A percentile compares a stretch with the other conserved stretches of the same genome.
Conservation (phyloP, 768 basidiomycete genomes). For the Rhizopogon roseolus region DNA sequence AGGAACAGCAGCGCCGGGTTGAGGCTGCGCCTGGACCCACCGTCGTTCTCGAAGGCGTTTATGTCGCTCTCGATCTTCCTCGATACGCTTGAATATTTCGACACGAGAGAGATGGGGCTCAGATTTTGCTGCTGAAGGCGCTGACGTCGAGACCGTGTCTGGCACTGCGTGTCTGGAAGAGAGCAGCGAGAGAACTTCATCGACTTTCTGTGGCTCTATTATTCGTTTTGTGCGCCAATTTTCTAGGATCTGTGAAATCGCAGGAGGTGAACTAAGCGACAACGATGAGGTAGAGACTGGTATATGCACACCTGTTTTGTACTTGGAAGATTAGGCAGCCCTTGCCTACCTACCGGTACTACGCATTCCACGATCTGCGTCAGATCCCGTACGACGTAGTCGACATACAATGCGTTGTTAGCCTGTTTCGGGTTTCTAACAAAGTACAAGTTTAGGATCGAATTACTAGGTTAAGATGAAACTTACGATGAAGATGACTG, state of each 20-base stretch:
- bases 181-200: conserved; percentile 19
- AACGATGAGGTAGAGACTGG: background rate
- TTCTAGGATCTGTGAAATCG: conserved; percentile 67
- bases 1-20: conserved; percentile 21
- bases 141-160: conserved; percentile 11
- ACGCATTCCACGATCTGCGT: conserved; percentile 73
- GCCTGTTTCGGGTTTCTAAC: conserved; percentile 18
- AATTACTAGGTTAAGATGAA: conserved; percentile 10
- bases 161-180: conserved; percentile 14
- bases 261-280: background rate
- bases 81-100: conserved; percentile 81
- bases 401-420: conserved; percentile 59
- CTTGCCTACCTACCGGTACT: conserved; percentile 86
- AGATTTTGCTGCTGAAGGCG: conserved; percentile 8
- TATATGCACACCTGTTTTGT: conserved; percentile 68
- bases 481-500: conserved; percentile 18
- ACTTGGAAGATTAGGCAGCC: conserved; percentile 82
- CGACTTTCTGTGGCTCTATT: conserved; percentile 73
- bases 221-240: conserved; percentile 86
- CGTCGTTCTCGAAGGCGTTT: conserved; percentile 82
- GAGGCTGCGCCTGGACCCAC: conserved; percentile 60
- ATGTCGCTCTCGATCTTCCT: conserved; percentile 86
- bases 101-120: conserved; percentile 37
- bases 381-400: conserved; percentile 76
- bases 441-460: conserved; percentile 24